Evolutionary conservation across 345 rosid species (phyloP).

Genomic region (Eucalyptus curtisii): DNA sequence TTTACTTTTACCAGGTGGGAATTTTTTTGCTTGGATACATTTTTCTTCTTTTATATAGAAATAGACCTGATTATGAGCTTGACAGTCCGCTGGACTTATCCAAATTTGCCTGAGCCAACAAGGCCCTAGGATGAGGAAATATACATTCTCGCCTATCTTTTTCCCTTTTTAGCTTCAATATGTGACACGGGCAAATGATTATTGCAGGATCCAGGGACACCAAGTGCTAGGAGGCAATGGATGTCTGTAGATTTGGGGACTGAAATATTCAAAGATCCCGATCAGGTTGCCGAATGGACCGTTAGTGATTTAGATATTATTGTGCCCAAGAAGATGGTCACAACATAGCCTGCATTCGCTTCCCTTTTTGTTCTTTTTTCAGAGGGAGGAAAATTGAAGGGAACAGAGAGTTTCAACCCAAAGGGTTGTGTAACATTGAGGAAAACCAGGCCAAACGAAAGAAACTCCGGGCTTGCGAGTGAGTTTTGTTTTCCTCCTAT

Average conservation of each 20-base stretch:
- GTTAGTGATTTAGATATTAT: conserved; percentile 45
- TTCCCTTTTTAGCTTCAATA: neutral
- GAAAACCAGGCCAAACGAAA: neutral
- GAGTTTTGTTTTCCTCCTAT: neutral
- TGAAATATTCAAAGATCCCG: conserved; percentile 31
- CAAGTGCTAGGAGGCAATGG: conserved; percentile 55
- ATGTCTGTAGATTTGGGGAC: conserved; percentile 56
- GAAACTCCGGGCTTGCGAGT: neutral
- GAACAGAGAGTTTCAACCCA: neutral
- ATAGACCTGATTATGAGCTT: neutral
- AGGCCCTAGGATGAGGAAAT: neutral
- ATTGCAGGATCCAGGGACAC: conserved; percentile 43
- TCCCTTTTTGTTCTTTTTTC: neutral
- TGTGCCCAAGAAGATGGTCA: conserved; percentile 6
- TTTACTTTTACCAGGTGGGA: conserved; percentile 61
- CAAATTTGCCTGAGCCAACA: neutral
- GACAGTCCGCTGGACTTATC: fast-evolving
- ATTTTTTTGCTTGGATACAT: neutral
- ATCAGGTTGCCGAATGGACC: conserved; percentile 51
- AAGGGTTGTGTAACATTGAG: neutral
- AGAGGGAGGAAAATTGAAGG: neutral
- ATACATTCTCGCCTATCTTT: neutral
- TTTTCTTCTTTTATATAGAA: neutral
- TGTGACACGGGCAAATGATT: neutral
- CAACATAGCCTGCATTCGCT: neutral